Conservation (phyloP, 2,329 filamentous ascomycete genomes). For the Ophiobolus disseminans region DNA sequence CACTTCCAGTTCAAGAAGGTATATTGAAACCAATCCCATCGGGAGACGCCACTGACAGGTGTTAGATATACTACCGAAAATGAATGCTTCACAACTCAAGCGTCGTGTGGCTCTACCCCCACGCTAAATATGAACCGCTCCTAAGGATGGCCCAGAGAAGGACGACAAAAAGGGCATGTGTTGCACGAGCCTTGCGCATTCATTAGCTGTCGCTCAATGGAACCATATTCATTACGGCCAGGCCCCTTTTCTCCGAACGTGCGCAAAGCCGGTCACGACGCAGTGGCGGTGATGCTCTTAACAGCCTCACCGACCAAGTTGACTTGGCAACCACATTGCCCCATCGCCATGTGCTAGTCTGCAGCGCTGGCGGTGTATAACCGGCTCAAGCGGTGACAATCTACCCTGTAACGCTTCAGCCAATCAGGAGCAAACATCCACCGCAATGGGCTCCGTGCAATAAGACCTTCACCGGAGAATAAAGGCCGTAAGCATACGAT, state of each 20-base stretch:
- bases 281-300: slow-evolving; percentile 18
- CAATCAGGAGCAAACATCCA: slow-evolving; percentile 19
- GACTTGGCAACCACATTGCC: slow-evolving; percentile 3
- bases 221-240: background rate
- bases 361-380: slow-evolving; percentile 22
- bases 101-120: too few relatives aligned
- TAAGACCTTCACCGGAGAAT: slow-evolving; percentile 35
- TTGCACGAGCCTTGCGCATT: slow-evolving; percentile 5
- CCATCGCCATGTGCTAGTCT: background rate
- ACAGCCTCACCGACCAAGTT: slow-evolving; percentile 6
- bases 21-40: slow-evolving; percentile 27
- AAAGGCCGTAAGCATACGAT: slow-evolving; percentile 13
- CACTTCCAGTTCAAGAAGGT: slow-evolving; percentile 99
- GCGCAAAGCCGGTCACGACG: slow-evolving; percentile 8
- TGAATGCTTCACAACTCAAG: too few relatives aligned
- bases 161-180: slow-evolving; percentile 3
- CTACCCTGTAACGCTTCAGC: slow-evolving; percentile 2
- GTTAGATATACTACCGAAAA: slow-evolving; percentile 58
- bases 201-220: slow-evolving; percentile 8
- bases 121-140: background rate
- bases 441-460: slow-evolving; percentile 13
- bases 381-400: slow-evolving; percentile 24
- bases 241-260: slow-evolving; percentile 1
- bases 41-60: slow-evolving; percentile 26
- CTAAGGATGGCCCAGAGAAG: background rate